Evolutionary conservation across 139 green algal genomes (phyloP).

Genomic region (Trebouxia sp.): DNA sequence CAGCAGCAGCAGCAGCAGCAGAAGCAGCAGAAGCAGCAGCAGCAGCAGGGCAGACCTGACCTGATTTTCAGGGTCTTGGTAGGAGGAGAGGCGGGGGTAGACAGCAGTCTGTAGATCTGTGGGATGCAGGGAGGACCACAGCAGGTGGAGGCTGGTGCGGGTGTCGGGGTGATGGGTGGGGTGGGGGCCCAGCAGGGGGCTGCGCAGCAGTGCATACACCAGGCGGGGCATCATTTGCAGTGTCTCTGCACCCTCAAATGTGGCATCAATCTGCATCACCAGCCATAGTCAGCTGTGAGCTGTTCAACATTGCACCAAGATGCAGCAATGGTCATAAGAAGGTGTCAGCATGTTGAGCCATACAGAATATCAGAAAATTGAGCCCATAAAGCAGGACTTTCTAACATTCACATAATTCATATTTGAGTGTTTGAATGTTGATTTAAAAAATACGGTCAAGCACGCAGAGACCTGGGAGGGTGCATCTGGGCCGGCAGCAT

Average conservation of each 20-base stretch:
- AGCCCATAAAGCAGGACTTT: no score
- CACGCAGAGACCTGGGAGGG: no score
- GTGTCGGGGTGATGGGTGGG: conserved; percentile 65
- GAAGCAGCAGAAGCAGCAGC: not conserved
- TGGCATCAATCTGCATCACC: conserved; percentile 60
- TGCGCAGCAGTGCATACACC: conserved; percentile 84
- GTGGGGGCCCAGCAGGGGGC: conserved; percentile 55
- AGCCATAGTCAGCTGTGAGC: no score
- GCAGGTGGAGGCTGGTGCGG: conserved; percentile 55
- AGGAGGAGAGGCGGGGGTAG: conserved; percentile 79
- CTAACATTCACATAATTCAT: no score
- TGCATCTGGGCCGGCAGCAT: not conserved
- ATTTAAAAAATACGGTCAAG: no score
- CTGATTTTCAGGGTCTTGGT: conserved; percentile 46
- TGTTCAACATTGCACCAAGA: no score
- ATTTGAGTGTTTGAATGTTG: no score
- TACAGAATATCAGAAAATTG: no score
- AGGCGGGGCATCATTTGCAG: conserved; percentile 78
- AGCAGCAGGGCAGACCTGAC: conserved; percentile 21
- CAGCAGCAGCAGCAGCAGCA: not conserved
- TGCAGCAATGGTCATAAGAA: no score
- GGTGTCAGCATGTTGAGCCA: no score
- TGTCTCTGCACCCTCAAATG: conserved; percentile 54
- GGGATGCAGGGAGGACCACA: conserved; percentile 71
- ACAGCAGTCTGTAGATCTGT: conserved; percentile 69